Evolutionary conservation across 495 filamentous ascomycete genomes (phyloP).

Genomic region (Penicillium coprophilum): DNA sequence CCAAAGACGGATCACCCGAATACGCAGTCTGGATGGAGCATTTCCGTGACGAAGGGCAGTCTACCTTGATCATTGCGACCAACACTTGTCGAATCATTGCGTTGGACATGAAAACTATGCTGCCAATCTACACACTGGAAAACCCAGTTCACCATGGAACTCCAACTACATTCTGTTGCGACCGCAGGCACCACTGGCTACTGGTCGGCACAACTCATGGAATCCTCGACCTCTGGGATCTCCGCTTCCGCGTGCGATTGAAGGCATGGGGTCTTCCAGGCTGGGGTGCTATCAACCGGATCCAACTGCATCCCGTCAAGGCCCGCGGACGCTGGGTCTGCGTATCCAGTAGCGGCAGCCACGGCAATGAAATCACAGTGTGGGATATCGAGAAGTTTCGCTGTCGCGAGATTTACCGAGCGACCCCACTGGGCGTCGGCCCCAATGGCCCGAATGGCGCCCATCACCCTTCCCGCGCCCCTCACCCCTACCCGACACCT

Average conservation of each 20-base stretch:
- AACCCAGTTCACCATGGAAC: constrained; percentile 95
- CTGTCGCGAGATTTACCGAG: constrained; percentile 86
- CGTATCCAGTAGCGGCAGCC: constrained; percentile 82
- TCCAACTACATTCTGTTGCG: constrained; percentile 87
- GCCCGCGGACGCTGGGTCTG: constrained; percentile 77
- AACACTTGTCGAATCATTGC: constrained; percentile 80
- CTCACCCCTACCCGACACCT: constrained; percentile 42
- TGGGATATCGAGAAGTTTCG: constrained; percentile 93
- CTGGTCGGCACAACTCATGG: constrained; percentile 90
- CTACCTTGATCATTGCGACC: constrained; percentile 81
- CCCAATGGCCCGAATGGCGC: constrained; percentile 22
- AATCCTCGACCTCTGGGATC: constrained; percentile 91
- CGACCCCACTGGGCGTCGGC: constrained; percentile 34
- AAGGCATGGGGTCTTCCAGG: constrained; percentile 88
- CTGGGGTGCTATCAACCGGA: constrained; percentile 74
- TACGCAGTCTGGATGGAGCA: constrained; percentile 91
- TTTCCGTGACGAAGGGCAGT: constrained; percentile 76
- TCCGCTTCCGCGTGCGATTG: constrained; percentile 83
- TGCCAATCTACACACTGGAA: constrained; percentile 71
- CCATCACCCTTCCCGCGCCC: constrained; percentile 30
- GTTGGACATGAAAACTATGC: constrained; percentile 87
- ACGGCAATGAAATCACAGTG: constrained; percentile 82
- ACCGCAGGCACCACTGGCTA: constrained; percentile 83
- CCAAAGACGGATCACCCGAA: constrained; percentile 50
- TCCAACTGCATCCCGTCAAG: constrained; percentile 74